A percentile compares a stretch with the other conserved stretches of the same genome.
Evolutionary conservation across 371 early-diverging fungal species (phyloP).

Genomic region (Mortierella sp.): DNA sequence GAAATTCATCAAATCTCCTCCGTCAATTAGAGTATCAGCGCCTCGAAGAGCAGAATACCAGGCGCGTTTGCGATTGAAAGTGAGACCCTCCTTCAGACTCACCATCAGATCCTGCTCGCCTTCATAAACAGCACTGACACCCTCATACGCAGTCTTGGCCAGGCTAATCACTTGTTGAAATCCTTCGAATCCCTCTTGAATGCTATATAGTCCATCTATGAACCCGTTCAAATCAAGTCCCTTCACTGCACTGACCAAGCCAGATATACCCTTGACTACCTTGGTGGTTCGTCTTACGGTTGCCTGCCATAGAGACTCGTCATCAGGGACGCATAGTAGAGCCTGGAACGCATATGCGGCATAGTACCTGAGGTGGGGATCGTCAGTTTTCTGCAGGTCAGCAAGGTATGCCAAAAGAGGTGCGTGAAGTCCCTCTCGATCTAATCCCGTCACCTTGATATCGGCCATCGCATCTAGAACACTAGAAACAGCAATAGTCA

Average conservation of each 20-base stretch:
- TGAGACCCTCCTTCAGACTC: constrained; percentile 10
- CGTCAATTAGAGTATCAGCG: constrained; percentile 2
- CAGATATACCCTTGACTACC: not conserved
- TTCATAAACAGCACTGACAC: not conserved
- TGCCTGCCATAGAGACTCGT: not conserved
- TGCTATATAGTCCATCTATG: not conserved
- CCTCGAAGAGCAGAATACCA: constrained; percentile 17
- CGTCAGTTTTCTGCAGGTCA: not conserved
- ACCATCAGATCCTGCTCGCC: not conserved
- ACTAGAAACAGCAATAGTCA: constrained; percentile 3
- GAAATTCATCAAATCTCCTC: constrained; percentile 8
- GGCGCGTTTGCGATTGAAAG: constrained; percentile 3
- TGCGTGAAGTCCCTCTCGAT: constrained; percentile 3
- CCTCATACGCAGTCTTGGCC: not conserved
- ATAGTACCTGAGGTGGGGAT: constrained; percentile 9
- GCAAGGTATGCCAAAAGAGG: not conserved
- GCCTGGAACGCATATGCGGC: constrained; percentile 20
- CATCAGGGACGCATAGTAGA: constrained; percentile 8
- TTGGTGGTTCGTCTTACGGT: not conserved
- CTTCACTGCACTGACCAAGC: not conserved
- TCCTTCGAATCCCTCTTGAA: not conserved
- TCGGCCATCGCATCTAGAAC: constrained; percentile 19
- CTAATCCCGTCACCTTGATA: constrained; percentile 1
- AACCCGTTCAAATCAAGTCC: constrained; percentile 15
- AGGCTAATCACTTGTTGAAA: not conserved